Evolutionary conservation across 441 rosid species (phyloP).

Genomic region (Populus tomentosa): DNA sequence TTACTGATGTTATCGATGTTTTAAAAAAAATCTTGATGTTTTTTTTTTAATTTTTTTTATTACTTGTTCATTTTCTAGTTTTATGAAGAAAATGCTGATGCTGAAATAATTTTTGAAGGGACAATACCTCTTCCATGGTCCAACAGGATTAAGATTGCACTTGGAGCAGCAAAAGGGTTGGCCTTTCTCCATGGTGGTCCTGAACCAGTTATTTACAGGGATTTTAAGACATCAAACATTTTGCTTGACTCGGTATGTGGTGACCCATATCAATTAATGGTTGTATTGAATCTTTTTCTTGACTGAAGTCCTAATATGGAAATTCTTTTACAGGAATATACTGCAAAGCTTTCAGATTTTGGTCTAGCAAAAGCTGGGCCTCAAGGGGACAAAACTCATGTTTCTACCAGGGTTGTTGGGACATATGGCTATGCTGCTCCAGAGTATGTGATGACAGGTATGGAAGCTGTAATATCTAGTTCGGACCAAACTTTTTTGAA

Average conservation of each 20-base stretch:
- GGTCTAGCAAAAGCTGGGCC: slow-evolving; percentile 99
- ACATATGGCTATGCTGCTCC: slow-evolving; percentile 41
- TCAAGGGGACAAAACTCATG: slow-evolving; percentile 94
- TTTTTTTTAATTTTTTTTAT: background rate
- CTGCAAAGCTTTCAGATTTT: slow-evolving; percentile 93
- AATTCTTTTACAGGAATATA: slow-evolving; percentile 49
- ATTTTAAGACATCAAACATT: slow-evolving; percentile 93
- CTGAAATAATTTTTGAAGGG: slow-evolving; percentile 35
- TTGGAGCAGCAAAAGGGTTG: slow-evolving; percentile 45
- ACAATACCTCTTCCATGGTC: slow-evolving; percentile 62
- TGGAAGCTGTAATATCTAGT: slow-evolving; percentile 1
- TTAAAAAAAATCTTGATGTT: background rate
- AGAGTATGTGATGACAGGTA: slow-evolving; percentile 86
- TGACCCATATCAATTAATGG: background rate
- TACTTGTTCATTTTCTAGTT: slow-evolving; percentile 3
- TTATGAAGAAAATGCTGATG: slow-evolving; percentile 24
- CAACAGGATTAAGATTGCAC: slow-evolving; percentile 62
- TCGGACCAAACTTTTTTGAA: background rate
- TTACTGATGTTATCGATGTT: background rate
- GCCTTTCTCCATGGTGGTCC: slow-evolving; percentile 88
- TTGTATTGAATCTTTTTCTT: background rate
- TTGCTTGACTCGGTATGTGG: slow-evolving; percentile 73
- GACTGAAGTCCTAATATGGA: background rate
- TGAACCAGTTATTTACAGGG: slow-evolving; percentile 82
- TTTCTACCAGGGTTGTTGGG: slow-evolving; percentile 93